Evolutionary conservation across 805 yeast species (phyloP).

Genomic region (Schwanniomyces occidentalis): DNA sequence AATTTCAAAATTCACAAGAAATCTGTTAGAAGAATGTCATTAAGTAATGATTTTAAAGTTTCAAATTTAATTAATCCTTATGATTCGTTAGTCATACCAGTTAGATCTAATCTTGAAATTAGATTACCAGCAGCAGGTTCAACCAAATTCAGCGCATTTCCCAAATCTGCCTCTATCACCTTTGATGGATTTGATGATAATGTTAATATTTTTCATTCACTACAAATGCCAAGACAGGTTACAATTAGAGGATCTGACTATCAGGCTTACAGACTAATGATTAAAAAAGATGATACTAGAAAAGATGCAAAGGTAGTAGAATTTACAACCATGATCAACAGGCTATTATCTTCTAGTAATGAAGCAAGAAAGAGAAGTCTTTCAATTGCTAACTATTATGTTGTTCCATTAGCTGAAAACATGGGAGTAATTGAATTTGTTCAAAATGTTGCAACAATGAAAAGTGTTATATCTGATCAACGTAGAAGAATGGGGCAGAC

Average conservation of each 20-base stretch:
- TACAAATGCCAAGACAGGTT: conserved; percentile 84
- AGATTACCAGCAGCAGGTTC: conserved; percentile 55
- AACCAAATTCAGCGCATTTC: conserved; percentile 46
- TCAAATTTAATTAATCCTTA: conserved; percentile 27
- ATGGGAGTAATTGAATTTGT: conserved; percentile 81
- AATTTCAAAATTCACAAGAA: conserved; percentile 36
- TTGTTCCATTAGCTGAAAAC: conserved; percentile 80
- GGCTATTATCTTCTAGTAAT: conserved; percentile 61
- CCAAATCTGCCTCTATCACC: conserved; percentile 44
- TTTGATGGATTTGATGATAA: conserved; percentile 63
- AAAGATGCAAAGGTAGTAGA: conserved; percentile 96
- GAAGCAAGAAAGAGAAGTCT: conserved; percentile 76
- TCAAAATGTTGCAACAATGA: conserved; percentile 37
- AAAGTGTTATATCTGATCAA: conserved; percentile 28
- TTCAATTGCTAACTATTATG: conserved; percentile 79
- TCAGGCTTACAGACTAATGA: conserved; percentile 66
- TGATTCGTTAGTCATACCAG: conserved; percentile 67
- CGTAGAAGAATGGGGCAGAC: conserved; percentile 25
- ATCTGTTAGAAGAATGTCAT: conserved; percentile 33
- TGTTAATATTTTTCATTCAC: conserved; percentile 72
- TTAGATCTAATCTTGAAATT: conserved; percentile 66
- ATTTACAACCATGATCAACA: conserved; percentile 82
- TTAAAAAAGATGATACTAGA: conserved; percentile 89
- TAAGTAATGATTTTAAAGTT: conserved; percentile 44
- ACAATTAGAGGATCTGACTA: conserved; percentile 80